Evolutionary conservation across 1,284 basidiomycete genomes (phyloP).

Genomic region (Trichosporon sp.): DNA sequence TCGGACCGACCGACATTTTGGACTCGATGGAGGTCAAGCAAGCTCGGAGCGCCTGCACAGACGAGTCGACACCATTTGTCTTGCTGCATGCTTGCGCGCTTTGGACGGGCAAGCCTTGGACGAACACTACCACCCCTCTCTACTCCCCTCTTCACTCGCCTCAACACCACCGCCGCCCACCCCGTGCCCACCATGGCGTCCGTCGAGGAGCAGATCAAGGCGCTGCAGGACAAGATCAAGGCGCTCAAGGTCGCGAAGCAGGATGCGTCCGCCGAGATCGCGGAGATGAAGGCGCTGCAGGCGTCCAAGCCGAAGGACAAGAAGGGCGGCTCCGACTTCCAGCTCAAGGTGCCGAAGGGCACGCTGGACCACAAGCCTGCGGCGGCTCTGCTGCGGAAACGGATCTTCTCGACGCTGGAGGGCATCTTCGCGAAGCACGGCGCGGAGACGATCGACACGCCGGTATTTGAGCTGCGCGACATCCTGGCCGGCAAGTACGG

Average conservation of each 20-base stretch:
- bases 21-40: background rate
- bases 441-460: slow-evolving; percentile 90
- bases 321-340: slow-evolving; percentile 32
- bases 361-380: slow-evolving; percentile 92
- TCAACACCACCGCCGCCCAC: background rate
- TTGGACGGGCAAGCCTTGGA: background rate
- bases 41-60: background rate
- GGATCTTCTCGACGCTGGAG: slow-evolving; percentile 85
- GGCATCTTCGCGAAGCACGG: slow-evolving; percentile 85
- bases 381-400: slow-evolving; percentile 88
- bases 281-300: slow-evolving; percentile 48
- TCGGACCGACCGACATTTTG: slow-evolving; percentile 13
- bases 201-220: slow-evolving; percentile 38
- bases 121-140: background rate
- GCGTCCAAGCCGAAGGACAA: slow-evolving; percentile 31
- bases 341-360: slow-evolving; percentile 59
- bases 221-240: slow-evolving; percentile 44
- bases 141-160: background rate
- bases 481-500: slow-evolving; percentile 94
- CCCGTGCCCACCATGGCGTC: slow-evolving; percentile 8
- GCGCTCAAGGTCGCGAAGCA: slow-evolving; percentile 46
- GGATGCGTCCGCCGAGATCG: slow-evolving; percentile 45
- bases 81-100: slow-evolving; percentile 20
- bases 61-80: background rate
- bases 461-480: slow-evolving; percentile 96